Evolutionary conservation across 352 stramenopile species (phyloP).

Genomic region (Blastocystis sp.): DNA sequence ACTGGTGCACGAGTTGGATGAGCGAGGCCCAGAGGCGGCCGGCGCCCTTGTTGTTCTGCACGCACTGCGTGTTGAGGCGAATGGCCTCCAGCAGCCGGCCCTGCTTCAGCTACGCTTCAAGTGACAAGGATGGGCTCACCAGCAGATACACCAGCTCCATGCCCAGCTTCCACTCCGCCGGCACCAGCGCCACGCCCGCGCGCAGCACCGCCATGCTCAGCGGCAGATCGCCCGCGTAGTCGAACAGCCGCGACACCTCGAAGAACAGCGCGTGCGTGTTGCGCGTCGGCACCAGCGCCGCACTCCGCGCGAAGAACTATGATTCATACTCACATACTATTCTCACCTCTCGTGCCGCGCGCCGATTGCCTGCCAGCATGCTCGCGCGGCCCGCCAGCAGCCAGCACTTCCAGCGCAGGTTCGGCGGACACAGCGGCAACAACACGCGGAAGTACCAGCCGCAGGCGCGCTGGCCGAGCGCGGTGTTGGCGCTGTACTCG

Average conservation of each 20-base stretch:
- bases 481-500: not conserved
- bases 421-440: not conserved
- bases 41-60: not conserved
- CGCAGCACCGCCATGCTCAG: not conserved
- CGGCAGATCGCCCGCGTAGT: not conserved
- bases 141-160: not conserved
- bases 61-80: not conserved
- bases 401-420: conserved; percentile 33
- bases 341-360: not conserved
- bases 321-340: not conserved
- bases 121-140: too few species aligned
- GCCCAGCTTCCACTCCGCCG: conserved; percentile 41
- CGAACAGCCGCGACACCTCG: not conserved
- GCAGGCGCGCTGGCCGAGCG: not conserved
- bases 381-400: not conserved
- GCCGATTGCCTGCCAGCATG: not conserved
- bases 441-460: not conserved
- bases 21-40: conserved; percentile 27
- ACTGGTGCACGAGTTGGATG: conserved; percentile 40
- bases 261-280: not conserved
- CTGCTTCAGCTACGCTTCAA: not conserved
- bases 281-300: not conserved
- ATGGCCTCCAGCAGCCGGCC: not conserved
- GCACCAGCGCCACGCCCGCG: not conserved
- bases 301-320: not conserved